A percentile compares a stretch with the other conserved stretches of the same genome.
Conservation (phyloP, 371 early-diverging fungal species). For the Mortierella sp. region DNA sequence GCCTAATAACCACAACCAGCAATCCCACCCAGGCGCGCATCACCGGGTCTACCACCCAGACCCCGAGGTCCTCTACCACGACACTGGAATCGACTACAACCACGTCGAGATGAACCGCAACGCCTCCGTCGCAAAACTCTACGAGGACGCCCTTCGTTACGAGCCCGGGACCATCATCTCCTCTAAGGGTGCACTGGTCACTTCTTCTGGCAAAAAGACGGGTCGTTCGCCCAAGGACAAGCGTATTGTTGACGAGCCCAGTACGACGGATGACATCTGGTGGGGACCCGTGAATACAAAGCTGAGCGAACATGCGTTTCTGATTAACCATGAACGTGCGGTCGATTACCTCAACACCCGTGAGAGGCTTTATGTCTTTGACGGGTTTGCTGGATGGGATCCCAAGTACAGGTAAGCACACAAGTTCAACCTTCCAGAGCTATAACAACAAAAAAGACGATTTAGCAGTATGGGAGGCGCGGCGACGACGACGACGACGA, state of each 20-base stretch:
- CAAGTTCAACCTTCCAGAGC: not conserved
- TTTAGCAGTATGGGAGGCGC: no score
- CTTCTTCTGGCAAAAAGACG: conserved; percentile 92
- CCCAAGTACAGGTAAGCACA: conserved; percentile 82
- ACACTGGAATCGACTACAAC: conserved; percentile 55
- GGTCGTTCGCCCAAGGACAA: conserved; percentile 94
- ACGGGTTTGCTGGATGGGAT: conserved; percentile 96
- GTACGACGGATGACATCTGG: conserved; percentile 90
- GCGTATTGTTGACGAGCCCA: conserved; percentile 93
- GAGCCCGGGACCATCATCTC: conserved; percentile 92
- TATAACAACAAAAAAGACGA: no score
- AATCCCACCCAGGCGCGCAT: conserved; percentile 25
- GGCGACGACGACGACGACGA: no score
- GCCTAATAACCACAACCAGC: conserved; percentile 8
- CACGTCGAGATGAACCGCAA: conserved; percentile 75
- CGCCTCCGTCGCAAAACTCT: conserved; percentile 86
- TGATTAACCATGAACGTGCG: conserved; percentile 95
- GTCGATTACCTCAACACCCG: conserved; percentile 96
- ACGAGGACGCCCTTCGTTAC: conserved; percentile 93
- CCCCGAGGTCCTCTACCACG: conserved; percentile 38
- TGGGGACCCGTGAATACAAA: conserved; percentile 97
- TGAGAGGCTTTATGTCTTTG: conserved; percentile 93
- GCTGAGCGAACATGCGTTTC: conserved; percentile 88
- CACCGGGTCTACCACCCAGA: conserved; percentile 34
- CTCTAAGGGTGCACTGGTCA: conserved; percentile 91